Base-by-base conservation (phyloP, 169 alveolate genomes). In the Hepatocystis sp. region DNA sequence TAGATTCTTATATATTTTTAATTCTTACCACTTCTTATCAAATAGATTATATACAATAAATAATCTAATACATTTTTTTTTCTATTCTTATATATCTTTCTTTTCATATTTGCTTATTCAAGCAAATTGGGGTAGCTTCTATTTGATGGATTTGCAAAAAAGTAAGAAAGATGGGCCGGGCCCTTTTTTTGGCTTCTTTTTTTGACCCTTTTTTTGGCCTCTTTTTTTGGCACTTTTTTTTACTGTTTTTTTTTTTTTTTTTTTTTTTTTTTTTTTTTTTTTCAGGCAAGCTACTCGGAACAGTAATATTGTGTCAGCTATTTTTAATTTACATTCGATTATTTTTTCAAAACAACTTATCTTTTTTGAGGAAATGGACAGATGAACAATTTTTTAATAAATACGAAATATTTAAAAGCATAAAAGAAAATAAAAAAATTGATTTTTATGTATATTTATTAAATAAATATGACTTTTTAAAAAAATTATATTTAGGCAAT, bases 91-190 rank as follows among this genome's bases (percentile, higher is more conserved):
- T 15, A 34, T 81, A 23, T 81, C 66, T 8, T 17, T 81, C 10
- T 55, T 49, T 23, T 84, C 89, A 15, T 81, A 81, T 53, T 63
- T 81, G 34, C 84, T 81, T 32, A 63, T 81, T 8, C 81, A 63
- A 53, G 81, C 89, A 42, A 81, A 81, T 49, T 81, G 89, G 89
- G 89, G 89, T 1, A 81, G 84, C 25, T 81, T 81, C 84, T 63
- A 81, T 32, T 25, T 81, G 58, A 60, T 71, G n/a, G 86, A 53
- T 5, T 56, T 65, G 8, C 39, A 40, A 25, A 55, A 40, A 46
- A 71, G 86, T 71, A 71, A 66, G 7, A 10, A 27, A 3, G n/a
- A 11, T 17, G 17, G 23, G 53, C 53, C 4, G 4, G 15, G n/a
- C n/a, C n/a, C n/a, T n/a, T n/a, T n/a, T n/a, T n/a, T n/a, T n/a